These are phyloP conservation scores for Mycena belliarum DNA, from an alignment of 768 basidiomycete species.

Conservation along the genomic window DNA sequence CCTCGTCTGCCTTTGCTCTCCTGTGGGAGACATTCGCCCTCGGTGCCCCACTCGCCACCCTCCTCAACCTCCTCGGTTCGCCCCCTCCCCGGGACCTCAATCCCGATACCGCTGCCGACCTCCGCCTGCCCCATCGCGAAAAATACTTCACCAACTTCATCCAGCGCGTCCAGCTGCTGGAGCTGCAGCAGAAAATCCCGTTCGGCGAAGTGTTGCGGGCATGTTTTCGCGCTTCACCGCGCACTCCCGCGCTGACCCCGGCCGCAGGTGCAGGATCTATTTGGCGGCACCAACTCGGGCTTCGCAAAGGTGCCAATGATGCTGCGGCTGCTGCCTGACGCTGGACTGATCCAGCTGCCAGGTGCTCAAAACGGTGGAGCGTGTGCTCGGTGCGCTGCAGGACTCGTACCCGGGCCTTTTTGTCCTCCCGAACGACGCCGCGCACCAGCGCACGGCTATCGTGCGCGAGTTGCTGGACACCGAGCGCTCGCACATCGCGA, in stretches of 20 bases:
- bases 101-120: slow-evolving; percentile 28
- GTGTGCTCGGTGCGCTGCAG: slow-evolving; percentile 36
- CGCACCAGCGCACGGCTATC: slow-evolving; percentile 25
- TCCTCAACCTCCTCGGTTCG: slow-evolving; percentile 40
- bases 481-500: slow-evolving; percentile 32
- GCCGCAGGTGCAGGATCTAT: slow-evolving; percentile 33
- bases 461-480: slow-evolving; percentile 35
- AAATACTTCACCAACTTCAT: slow-evolving; percentile 36
- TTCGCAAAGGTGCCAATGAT: slow-evolving; percentile 36
- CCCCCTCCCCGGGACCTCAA: slow-evolving; percentile 33
- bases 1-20: slow-evolving; percentile 30
- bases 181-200: slow-evolving; percentile 33
- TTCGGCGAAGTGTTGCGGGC: slow-evolving; percentile 42
- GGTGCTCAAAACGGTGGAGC: slow-evolving; percentile 38
- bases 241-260: neutral
- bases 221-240: neutral
- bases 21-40: slow-evolving; percentile 41
- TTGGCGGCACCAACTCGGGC: slow-evolving; percentile 30
- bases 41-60: slow-evolving; percentile 36
- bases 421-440: slow-evolving; percentile 28
- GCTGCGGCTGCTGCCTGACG: too few relatives aligned
- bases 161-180: slow-evolving; percentile 34
- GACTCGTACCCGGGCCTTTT: slow-evolving; percentile 39
- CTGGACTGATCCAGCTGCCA: slow-evolving; percentile 4
- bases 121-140: slow-evolving; percentile 31